Base-by-base conservation (phyloP, 768 basidiomycete genomes). In the Tremella mesenterica region DNA sequence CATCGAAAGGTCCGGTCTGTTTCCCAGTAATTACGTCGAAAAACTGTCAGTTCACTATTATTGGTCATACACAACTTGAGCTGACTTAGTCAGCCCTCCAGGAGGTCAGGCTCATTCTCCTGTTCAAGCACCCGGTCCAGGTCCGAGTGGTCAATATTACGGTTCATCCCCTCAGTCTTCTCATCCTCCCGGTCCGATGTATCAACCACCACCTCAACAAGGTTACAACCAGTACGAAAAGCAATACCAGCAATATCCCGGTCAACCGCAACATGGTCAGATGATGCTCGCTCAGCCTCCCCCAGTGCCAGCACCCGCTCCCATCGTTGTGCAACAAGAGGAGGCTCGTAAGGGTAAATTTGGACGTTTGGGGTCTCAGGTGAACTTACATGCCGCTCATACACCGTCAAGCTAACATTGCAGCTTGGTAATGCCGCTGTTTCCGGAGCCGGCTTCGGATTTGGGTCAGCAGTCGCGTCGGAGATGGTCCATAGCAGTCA, bases 11-110 rank as follows among this genome's bases (percentile, higher is more conserved):
- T 34, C 52, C 9, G 67, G 64, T n/a, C 55, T 69, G 10, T 66
- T 69, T 56, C 67, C 67, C 10, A 50, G 47, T 8, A 69, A 64
- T 43, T 69, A 69, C 38, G 53, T 69, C 10, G 67, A 69, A 47
- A 65, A 65, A 38, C 30, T 63, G 66, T 68, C 43, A 47, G 66
- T 46, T 2, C n/a, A 13, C 6, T 30, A n/a, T n/a, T n/a, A n/a
- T n/a, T n/a, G 23, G 20, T 50, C 3, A 30, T 12, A 44, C 44
- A 2, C 34, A 4, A 23, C 21, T 10, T 3, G 38, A 44, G 31
- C 53, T 57, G 51, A 48, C 30, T 12, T 7, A 21, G 18, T 13
- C 28, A 47, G 57, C 9, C 12, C 31, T 4, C 14, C 33, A 16
- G 33, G 25, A 20, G n/a, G 23, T 27, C 33, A 4, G 18, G 14